A percentile compares a stretch with the other conserved stretches of the same genome.
These are phyloP conservation scores for Stephanocyclus meneghinianus DNA, from an alignment of 352 stramenopile species.

Conservation along the genomic window DNA sequence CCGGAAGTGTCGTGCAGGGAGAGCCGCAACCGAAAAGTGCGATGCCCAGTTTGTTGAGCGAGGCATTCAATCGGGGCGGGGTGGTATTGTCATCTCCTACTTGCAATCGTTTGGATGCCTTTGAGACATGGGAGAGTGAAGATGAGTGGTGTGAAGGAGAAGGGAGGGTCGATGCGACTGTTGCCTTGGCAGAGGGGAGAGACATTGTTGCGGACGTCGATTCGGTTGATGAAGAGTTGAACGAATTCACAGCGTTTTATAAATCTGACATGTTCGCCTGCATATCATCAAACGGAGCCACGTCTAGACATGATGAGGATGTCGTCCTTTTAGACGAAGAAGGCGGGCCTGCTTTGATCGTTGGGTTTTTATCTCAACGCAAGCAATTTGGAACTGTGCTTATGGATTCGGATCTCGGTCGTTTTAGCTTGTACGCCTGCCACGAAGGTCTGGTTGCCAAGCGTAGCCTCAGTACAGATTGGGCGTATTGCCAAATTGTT, in stretches of 20 bases:
- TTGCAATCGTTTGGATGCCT: slow-evolving; percentile 19
- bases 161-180: slow-evolving; percentile 9
- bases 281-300: slow-evolving; percentile 64
- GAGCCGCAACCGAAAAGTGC: slow-evolving; percentile 69
- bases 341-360: slow-evolving; percentile 73
- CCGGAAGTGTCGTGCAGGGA: slow-evolving; percentile 69
- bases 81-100: slow-evolving; percentile 34
- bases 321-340: slow-evolving; percentile 69
- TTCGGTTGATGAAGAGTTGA: slow-evolving; percentile 34
- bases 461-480: slow-evolving; percentile 61
- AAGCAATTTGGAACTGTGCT: slow-evolving; percentile 77
- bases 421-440: slow-evolving; percentile 67
- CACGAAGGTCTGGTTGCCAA: slow-evolving; percentile 62
- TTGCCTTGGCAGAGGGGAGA: not conserved
- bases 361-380: slow-evolving; percentile 82
- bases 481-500: slow-evolving; percentile 79
- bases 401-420: slow-evolving; percentile 58
- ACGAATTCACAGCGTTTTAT: slow-evolving; percentile 57
- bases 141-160: slow-evolving; percentile 28
- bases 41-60: slow-evolving; percentile 70
- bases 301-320: slow-evolving; percentile 30
- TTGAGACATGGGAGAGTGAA: slow-evolving; percentile 11
- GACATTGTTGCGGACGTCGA: slow-evolving; percentile 1
- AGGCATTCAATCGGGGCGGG: slow-evolving; percentile 77
- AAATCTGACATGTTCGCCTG: slow-evolving; percentile 82